These are phyloP conservation scores for Apiotrichum akiyoshidainum DNA, from an alignment of 1,284 basidiomycete genomes.

Conservation along the genomic window DNA sequence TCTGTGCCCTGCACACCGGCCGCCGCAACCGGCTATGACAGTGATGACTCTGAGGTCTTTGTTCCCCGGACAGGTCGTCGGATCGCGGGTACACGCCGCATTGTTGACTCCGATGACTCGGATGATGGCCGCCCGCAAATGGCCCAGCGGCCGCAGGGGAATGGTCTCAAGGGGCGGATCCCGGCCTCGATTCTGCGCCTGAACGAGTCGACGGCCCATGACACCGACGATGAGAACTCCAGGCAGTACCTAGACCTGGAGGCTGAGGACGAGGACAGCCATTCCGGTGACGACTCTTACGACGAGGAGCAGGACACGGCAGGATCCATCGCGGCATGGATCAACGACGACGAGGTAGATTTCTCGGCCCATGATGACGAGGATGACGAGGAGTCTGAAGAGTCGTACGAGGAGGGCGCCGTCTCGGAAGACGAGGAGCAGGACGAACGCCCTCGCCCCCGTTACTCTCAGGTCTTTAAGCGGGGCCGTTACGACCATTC, in stretches of 20 bases:
- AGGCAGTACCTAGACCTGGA: neutral
- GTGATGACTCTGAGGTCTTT: slow-evolving; percentile 8
- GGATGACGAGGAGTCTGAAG: neutral
- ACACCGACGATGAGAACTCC: neutral
- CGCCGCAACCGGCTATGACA: slow-evolving; percentile 5
- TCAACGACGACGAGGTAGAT: neutral
- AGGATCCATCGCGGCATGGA: neutral
- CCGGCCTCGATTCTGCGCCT: slow-evolving; percentile 8
- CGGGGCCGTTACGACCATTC: neutral
- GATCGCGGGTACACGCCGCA: neutral
- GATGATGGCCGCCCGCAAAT: neutral
- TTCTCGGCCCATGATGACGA: neutral
- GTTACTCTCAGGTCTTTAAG: neutral
- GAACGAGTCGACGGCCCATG: neutral
- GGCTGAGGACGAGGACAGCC: neutral
- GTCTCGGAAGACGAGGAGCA: too few relatives aligned
- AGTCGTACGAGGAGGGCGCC: too few relatives aligned
- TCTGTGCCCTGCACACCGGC: slow-evolving; percentile 5
- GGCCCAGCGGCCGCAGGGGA: neutral
- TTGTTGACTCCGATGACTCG: slow-evolving; percentile 12
- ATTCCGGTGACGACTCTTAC: neutral
- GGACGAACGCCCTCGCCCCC: neutral
- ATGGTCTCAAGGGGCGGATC: slow-evolving; percentile 1
- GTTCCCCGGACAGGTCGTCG: neutral
- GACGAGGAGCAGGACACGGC: neutral